Conservation (phyloP, 768 basidiomycete species). For the Dictyophora rubrovolvata region DNA sequence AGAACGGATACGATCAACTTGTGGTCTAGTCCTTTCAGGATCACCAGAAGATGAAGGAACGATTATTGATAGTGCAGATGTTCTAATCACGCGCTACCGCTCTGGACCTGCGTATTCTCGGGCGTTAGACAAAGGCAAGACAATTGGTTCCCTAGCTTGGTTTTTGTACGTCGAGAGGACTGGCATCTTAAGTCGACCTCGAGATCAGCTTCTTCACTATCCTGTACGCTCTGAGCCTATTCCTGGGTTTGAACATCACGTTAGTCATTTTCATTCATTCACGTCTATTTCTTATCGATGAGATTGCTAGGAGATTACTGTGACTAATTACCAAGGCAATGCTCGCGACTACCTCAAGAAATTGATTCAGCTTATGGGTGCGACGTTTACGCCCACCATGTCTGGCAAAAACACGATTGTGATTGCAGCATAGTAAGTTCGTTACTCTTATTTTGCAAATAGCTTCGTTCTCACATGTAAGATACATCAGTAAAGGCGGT, state of each 20-base stretch:
- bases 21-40: constrained; percentile 38
- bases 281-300: background rate
- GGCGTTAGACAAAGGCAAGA: constrained; percentile 49
- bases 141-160: constrained; percentile 77
- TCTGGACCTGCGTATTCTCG: constrained; percentile 63
- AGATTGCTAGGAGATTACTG: constrained; percentile 54
- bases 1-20: constrained; percentile 31
- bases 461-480: background rate
- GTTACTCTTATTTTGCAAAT: constrained; percentile 19
- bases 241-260: constrained; percentile 49
- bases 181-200: constrained; percentile 49
- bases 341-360: constrained; percentile 83
- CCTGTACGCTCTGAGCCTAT: constrained; percentile 59
- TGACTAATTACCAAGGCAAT: constrained; percentile 85
- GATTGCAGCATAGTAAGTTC: constrained; percentile 76
- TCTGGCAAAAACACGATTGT: constrained; percentile 66
- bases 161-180: constrained; percentile 66
- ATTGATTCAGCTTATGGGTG: constrained; percentile 69
- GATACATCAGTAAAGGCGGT: constrained; percentile 14
- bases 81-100: constrained; percentile 62
- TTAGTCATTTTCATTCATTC: constrained; percentile 25
- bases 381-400: constrained; percentile 75
- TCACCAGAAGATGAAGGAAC: constrained; percentile 21
- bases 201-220: constrained; percentile 75
- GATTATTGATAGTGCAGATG: constrained; percentile 45